phyloP scores from a whole-genome alignment of 352 stramenopile species.

The Phytophthora constricta region DNA sequence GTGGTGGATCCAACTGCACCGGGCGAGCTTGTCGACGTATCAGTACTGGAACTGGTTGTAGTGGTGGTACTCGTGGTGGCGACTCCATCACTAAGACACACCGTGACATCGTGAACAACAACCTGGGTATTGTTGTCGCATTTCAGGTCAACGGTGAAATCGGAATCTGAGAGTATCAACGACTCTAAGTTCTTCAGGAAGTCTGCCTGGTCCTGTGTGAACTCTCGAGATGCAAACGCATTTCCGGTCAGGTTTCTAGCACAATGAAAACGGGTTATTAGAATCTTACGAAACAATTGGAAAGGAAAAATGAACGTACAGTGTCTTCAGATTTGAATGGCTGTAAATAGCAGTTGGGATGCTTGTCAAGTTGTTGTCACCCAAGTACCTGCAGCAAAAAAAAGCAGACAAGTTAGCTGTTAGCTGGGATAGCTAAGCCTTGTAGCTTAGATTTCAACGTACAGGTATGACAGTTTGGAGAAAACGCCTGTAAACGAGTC shows the following conservation, averaged over 20 bases:
- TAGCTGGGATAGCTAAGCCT: neutral
- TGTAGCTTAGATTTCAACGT: slow-evolving; percentile 1
- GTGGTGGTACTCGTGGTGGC: slow-evolving; percentile 9
- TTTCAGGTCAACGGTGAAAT: slow-evolving; percentile 34
- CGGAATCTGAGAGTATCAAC: slow-evolving; percentile 29
- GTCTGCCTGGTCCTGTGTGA: slow-evolving; percentile 44
- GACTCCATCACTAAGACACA: slow-evolving; percentile 28
- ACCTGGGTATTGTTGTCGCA: slow-evolving; percentile 38
- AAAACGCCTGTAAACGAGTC: slow-evolving; percentile 58
- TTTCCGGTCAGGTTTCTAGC: slow-evolving; percentile 43
- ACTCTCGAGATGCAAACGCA: slow-evolving; percentile 36
- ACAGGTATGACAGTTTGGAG: slow-evolving; percentile 54
- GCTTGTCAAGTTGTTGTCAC: slow-evolving; percentile 53
- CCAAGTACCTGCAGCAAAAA: slow-evolving; percentile 38
- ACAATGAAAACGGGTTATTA: neutral
- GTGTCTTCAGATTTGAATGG: slow-evolving; percentile 43
- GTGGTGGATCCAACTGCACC: slow-evolving; percentile 12
- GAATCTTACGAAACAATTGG: neutral
- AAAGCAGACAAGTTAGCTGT: neutral
- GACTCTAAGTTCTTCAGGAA: slow-evolving; percentile 37
- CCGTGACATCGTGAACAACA: slow-evolving; percentile 30
- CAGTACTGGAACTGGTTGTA: neutral
- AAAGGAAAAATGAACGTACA: slow-evolving; percentile 28
- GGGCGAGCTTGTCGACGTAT: slow-evolving; percentile 13
- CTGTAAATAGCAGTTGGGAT: slow-evolving; percentile 55